Evolutionary conservation across 306 rosid genomes (phyloP), one percentile per base, ranked within the genome.

Genomic region (Fragaria ananassa): DNA sequence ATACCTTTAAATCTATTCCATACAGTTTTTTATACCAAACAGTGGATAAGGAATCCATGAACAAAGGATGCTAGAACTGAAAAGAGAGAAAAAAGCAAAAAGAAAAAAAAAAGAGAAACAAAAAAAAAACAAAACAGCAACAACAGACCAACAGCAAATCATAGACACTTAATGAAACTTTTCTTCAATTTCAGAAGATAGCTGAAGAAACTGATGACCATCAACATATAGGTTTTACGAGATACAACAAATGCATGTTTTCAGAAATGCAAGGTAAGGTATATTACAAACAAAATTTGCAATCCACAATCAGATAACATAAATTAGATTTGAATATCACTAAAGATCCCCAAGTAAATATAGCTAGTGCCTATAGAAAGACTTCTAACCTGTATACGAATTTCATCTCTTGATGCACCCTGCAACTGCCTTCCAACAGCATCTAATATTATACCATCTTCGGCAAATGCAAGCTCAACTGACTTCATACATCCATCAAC

Each of bases 401-500:
- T 87, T 91, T 92, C 97, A 75, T 85, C 74, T 81, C 78, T 90
- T 71, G 89, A 87, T 70, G 83, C 80, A 74, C 70, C 87, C 81
- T 45, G 91, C 85, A 95, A 76, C 73, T 79, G 97, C 85, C 90
- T 89, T 82, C 88, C 90, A 71, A 95, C 86, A 60, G 99, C 91
- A 79, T 90, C 86, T 77, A 95, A 81, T 79, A 95, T 76, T 35
- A 92, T 76, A 58, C 88, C 89, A 87, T 92, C 90, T 79, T 91
- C 97, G 72, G 91, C 82, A 74, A 92, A 89, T 60, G 80, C 89
- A 72, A 85, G 88, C 78, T 90, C 87, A 73, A 92, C 64, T 81
- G 86, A 89, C 66, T 91, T 71, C 61, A 88, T 41, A 81, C 85
- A 83, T 83, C 99, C 97, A 87, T 91, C 97, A 78, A 95, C 88